Evolutionary conservation across 495 filamentous ascomycete genomes (phyloP).

Genomic region (Penicillium desertorum): DNA sequence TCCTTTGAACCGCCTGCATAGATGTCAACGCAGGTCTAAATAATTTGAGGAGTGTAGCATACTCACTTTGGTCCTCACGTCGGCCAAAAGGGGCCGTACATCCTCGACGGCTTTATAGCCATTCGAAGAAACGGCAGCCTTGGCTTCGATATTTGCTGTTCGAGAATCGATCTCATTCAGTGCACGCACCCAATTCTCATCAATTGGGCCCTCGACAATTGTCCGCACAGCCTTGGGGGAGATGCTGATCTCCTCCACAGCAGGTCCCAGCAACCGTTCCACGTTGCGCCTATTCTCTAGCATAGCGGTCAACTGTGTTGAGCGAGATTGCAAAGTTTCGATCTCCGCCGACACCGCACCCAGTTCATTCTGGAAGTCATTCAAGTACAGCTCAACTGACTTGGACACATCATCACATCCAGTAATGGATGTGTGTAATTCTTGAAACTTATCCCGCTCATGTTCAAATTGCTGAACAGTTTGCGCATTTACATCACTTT

Average conservation of each 20-base stretch:
- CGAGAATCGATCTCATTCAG: conserved; percentile 82
- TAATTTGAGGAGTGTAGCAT: not conserved
- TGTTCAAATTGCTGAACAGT: conserved; percentile 80
- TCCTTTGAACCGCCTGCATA: conserved; percentile 80
- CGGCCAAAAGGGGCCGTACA: conserved; percentile 77
- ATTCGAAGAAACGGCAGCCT: conserved; percentile 54
- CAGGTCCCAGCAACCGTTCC: conserved; percentile 82
- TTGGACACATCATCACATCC: conserved; percentile 91
- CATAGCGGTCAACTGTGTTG: conserved; percentile 78
- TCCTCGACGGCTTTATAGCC: conserved; percentile 76
- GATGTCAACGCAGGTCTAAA: conserved; percentile 15
- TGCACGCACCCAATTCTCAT: conserved; percentile 84
- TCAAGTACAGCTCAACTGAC: conserved; percentile 88
- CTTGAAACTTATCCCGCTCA: conserved; percentile 86
- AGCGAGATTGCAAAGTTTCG: conserved; percentile 85
- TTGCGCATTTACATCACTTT: conserved; percentile 59
- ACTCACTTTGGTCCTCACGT: conserved; percentile 75
- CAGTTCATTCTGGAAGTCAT: conserved; percentile 88
- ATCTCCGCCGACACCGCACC: conserved; percentile 92
- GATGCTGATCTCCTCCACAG: conserved; percentile 88
- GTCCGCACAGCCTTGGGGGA: conserved; percentile 77
- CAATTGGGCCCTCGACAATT: conserved; percentile 84
- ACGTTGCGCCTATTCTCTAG: conserved; percentile 86
- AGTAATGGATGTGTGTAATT: conserved; percentile 82
- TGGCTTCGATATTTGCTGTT: conserved; percentile 66